Evolutionary conservation across 2,329 filamentous ascomycete genomes (phyloP).

Genomic region (Chaetomium sp.): DNA sequence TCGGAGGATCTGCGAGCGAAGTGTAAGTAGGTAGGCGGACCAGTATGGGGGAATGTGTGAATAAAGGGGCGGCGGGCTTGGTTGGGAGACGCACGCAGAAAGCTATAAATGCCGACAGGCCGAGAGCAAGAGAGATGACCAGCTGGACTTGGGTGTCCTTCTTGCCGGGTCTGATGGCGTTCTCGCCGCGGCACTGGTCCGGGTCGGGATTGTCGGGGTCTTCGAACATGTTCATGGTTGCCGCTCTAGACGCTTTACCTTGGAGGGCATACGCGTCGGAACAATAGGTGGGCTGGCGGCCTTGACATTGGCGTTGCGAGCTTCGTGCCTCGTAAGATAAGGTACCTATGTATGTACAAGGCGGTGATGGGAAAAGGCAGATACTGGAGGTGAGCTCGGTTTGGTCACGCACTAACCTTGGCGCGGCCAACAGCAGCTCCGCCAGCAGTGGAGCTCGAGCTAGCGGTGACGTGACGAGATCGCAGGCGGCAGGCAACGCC

Average conservation of each 20-base stretch:
- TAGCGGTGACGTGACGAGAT: not conserved
- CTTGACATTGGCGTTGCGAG: conserved; percentile 11
- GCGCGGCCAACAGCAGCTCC: not conserved
- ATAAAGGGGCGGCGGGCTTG: not conserved
- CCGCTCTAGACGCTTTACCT: conserved; percentile 16
- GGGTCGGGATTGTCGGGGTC: conserved; percentile 27
- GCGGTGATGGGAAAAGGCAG: not conserved
- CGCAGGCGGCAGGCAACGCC: not conserved
- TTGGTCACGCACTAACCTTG: not conserved
- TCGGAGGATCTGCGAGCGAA: conserved; percentile 66
- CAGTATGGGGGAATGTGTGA: too few relatives aligned
- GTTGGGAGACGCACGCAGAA: conserved; percentile 65
- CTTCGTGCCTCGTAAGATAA: not conserved
- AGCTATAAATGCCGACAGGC: conserved; percentile 68
- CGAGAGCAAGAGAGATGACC: conserved; percentile 70
- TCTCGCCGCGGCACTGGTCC: conserved; percentile 29
- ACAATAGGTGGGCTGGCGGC: not conserved
- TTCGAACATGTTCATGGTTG: conserved; percentile 33
- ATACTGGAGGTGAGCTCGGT: not conserved
- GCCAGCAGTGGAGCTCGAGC: not conserved
- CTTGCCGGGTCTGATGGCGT: conserved; percentile 41
- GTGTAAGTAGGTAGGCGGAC: conserved; percentile 2
- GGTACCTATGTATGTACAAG: not conserved
- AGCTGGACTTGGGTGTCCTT: conserved; percentile 66
- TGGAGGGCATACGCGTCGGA: conserved; percentile 12